These are phyloP conservation scores for Ogataea methanolica DNA, from an alignment of 805 yeast genomes.

Conservation along the genomic window DNA sequence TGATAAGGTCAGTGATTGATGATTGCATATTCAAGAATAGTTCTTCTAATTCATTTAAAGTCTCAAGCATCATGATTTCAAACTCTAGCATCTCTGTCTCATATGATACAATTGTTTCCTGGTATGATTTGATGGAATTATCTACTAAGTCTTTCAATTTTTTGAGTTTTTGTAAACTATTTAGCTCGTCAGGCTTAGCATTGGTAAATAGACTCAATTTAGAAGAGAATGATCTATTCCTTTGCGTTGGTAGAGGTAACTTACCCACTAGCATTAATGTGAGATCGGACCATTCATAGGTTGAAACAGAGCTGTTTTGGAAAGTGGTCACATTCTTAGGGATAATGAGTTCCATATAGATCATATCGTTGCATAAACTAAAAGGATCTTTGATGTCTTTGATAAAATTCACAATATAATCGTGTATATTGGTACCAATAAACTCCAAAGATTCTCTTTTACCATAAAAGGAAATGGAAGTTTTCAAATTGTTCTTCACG, in stretches of 20 bases:
- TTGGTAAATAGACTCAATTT: slow-evolving; percentile 5
- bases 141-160: slow-evolving; percentile 7
- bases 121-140: slow-evolving; percentile 2
- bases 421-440: slow-evolving; percentile 10
- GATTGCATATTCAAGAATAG: slow-evolving; percentile 5
- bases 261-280: slow-evolving; percentile 7
- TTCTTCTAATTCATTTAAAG: slow-evolving; percentile 9
- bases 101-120: slow-evolving; percentile 3
- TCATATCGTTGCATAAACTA: slow-evolving; percentile 10
- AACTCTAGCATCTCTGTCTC: slow-evolving; percentile 7
- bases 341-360: slow-evolving; percentile 8
- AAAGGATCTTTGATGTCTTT: slow-evolving; percentile 3
- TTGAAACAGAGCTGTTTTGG: slow-evolving; percentile 12
- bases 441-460: slow-evolving; percentile 7
- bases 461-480: slow-evolving; percentile 4
- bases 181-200: background rate
- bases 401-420: slow-evolving; percentile 1
- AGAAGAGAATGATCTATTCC: slow-evolving; percentile 1
- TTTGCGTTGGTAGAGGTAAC: slow-evolving; percentile 2
- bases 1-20: slow-evolving; percentile 6
- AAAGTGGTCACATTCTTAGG: slow-evolving; percentile 13
- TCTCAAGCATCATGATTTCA: slow-evolving; percentile 10
- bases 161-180: slow-evolving; percentile 5
- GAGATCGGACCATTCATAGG: slow-evolving; percentile 15
- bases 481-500: slow-evolving; percentile 3